Conservation (phyloP, 2,329 filamentous ascomycete species). For the Aspergillus pseudoviridinutans region DNA sequence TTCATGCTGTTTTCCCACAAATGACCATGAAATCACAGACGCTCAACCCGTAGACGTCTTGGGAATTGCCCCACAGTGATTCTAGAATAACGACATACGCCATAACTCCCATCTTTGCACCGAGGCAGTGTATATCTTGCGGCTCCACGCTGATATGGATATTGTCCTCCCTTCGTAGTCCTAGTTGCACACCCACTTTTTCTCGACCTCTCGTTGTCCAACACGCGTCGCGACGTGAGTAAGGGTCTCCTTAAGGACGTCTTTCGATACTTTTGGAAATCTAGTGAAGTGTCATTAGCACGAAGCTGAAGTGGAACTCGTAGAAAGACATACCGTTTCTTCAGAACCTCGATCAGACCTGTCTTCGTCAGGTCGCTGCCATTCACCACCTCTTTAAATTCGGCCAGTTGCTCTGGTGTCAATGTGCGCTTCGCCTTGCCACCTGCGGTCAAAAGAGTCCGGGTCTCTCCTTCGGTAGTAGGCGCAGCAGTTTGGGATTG, state of each 20-base stretch:
- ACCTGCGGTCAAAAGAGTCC: slow-evolving; percentile 8
- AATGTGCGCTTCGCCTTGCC: slow-evolving; percentile 44
- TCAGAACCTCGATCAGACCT: slow-evolving; percentile 70
- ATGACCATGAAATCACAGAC: background rate
- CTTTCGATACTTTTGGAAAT: slow-evolving; percentile 67
- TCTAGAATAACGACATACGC: background rate
- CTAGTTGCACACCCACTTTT: slow-evolving; percentile 57
- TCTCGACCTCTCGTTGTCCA: slow-evolving; percentile 59
- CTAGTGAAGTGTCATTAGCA: slow-evolving; percentile 30
- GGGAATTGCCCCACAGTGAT: background rate
- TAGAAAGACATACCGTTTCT: slow-evolving; percentile 52
- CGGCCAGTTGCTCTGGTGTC: slow-evolving; percentile 56
- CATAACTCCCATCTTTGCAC: background rate
- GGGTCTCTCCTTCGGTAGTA: slow-evolving; percentile 8
- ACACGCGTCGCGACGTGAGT: slow-evolving; percentile 61
- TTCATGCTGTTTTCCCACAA: background rate
- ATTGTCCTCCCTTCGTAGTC: background rate
- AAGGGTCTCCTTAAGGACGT: slow-evolving; percentile 67
- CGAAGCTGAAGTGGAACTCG: background rate
- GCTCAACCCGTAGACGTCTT: background rate
- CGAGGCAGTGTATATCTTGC: background rate
- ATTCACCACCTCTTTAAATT: slow-evolving; percentile 67
- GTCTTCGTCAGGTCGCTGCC: slow-evolving; percentile 70
- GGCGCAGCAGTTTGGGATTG: slow-evolving; percentile 5
- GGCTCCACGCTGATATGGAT: background rate